phyloP scores from a whole-genome alignment of 495 filamentous ascomycete species.

The Extremus antarcticus region DNA sequence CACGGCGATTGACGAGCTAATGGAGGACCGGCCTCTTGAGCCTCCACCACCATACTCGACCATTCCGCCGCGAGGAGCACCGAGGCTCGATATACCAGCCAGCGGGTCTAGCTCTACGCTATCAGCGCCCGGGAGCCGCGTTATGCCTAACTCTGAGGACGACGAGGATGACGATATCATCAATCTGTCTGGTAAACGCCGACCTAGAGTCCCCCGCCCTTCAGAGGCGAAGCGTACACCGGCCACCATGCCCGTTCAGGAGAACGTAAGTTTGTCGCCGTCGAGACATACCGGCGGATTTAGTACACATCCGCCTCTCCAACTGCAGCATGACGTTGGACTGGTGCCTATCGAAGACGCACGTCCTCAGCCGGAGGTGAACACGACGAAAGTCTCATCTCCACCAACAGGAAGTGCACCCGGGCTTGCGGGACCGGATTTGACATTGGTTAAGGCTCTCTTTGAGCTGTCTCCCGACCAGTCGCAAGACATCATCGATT shows the following conservation, averaged over 20 bases:
- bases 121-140: background rate
- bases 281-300: too few relatives aligned
- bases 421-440: background rate
- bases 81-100: background rate
- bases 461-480: slow-evolving; percentile 1
- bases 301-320: too few relatives aligned
- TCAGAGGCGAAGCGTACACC: too few relatives aligned
- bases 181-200: slow-evolving; percentile 8
- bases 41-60: slow-evolving; percentile 26
- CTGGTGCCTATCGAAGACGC: too few relatives aligned
- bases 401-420: background rate
- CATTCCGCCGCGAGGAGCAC: slow-evolving; percentile 1
- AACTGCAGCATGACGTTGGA: too few relatives aligned
- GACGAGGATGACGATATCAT: slow-evolving; percentile 15
- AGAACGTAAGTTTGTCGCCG: too few relatives aligned
- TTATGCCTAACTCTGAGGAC: slow-evolving; percentile 13
- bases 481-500: too few relatives aligned
- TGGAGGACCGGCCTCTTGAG: slow-evolving; percentile 8
- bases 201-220: too few relatives aligned
- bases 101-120: background rate
- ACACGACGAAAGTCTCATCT: background rate
- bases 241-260: too few relatives aligned
- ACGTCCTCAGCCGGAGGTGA: background rate
- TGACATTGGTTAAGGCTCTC: background rate
- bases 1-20: slow-evolving; percentile 17